Conservation (phyloP, 202 grass and related monocot species). For the Tripidium arundinaceum region DNA sequence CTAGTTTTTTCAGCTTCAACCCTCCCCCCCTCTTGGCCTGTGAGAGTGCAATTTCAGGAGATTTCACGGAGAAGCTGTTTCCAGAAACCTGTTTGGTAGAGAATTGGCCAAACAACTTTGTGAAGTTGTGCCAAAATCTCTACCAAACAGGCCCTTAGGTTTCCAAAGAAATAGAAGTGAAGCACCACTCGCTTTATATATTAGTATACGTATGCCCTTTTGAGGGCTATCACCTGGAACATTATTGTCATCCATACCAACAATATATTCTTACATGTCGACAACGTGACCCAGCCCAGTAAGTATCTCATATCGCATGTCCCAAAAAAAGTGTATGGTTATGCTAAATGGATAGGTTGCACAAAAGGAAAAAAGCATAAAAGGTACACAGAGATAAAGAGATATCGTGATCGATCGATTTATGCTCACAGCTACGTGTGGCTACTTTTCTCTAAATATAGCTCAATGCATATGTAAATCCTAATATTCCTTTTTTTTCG, state of each 20-base stretch:
- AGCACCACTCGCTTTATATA: too few species aligned
- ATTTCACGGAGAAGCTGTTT: too few species aligned
- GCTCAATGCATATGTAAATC: background rate
- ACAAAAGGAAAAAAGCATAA: background rate
- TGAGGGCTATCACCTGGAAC: background rate
- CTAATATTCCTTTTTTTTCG: background rate
- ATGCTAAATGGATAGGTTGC: background rate
- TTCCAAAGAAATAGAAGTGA: too few species aligned
- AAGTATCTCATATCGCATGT: background rate
- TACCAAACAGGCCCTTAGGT: too few species aligned
- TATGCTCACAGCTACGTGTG: background rate
- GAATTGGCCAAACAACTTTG: too few species aligned
- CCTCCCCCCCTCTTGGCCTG: too few species aligned
- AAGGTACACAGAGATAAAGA: background rate
- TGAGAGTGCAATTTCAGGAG: too few species aligned
- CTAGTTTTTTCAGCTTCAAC: too few species aligned
- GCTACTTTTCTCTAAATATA: background rate
- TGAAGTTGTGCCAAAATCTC: too few species aligned
- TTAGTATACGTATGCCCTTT: background rate
- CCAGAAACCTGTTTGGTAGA: too few species aligned
- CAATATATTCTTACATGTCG: background rate
- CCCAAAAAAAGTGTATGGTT: background rate
- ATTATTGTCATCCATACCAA: background rate
- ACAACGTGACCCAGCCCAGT: too few species aligned
- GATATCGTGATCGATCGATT: background rate